These are phyloP conservation scores for Metschnikowia reukaufii DNA, from an alignment of 805 yeast species.

Conservation along the genomic window DNA sequence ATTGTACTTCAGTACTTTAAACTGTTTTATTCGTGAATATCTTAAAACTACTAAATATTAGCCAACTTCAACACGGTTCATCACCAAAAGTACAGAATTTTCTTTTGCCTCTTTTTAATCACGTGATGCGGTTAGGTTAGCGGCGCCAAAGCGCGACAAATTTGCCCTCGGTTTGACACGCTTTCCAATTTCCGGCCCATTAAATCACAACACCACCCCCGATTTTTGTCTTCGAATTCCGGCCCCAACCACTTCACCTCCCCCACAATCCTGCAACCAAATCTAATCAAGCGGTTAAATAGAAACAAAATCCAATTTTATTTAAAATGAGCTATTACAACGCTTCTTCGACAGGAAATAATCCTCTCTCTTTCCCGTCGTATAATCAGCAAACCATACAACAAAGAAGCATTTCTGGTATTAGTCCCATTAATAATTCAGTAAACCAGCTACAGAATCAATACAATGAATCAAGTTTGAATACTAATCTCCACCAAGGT, in stretches of 20 bases:
- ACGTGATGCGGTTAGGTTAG: not conserved
- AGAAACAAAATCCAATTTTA: not conserved
- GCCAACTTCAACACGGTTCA: no score
- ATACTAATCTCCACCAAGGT: slow-evolving; percentile 2
- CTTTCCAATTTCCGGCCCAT: slow-evolving; percentile 1
- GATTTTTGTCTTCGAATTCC: slow-evolving; percentile 3
- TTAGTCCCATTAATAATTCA: slow-evolving; percentile 6
- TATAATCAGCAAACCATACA: slow-evolving; percentile 20
- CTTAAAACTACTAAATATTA: no score
- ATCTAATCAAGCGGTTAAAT: not conserved
- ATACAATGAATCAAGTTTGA: slow-evolving; percentile 10
- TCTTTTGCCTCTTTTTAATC: not conserved
- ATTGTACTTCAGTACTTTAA: no score
- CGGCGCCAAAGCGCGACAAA: not conserved
- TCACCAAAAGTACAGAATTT: no score
- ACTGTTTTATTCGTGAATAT: no score
- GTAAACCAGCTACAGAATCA: slow-evolving; percentile 14
- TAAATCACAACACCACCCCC: slow-evolving; percentile 6
- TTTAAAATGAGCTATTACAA: slow-evolving; percentile 22
- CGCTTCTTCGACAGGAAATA: slow-evolving; percentile 16
- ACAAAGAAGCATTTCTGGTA: slow-evolving; percentile 14
- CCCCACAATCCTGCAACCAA: not conserved
- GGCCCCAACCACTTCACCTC: slow-evolving; percentile 2
- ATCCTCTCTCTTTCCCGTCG: slow-evolving; percentile 26
- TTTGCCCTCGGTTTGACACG: slow-evolving; percentile 9